phyloP scores from a whole-genome alignment of 306 rosid species.

The Dryas alaskensis region DNA sequence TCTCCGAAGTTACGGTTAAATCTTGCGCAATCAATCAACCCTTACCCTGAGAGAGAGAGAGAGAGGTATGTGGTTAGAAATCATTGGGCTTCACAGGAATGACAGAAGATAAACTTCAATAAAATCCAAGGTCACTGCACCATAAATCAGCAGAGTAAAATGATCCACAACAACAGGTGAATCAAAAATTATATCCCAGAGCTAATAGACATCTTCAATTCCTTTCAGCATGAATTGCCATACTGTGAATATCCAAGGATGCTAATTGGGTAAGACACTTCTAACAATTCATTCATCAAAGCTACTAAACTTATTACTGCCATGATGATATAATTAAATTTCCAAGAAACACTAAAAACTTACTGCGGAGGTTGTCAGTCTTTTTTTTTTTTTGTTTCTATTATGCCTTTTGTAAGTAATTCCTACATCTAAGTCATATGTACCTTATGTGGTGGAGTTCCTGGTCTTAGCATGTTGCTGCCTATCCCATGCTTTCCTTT shows the following conservation, averaged over 20 bases:
- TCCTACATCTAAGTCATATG: background rate
- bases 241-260: background rate
- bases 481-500: conserved; percentile 42
- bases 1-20: background rate
- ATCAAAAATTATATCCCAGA: background rate
- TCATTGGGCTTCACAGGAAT: background rate
- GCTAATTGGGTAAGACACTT: background rate
- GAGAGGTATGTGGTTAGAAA: background rate
- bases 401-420: background rate
- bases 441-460: conserved; percentile 60
- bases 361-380: background rate
- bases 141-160: background rate
- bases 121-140: background rate
- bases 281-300: background rate
- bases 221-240: background rate
- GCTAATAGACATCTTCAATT: background rate
- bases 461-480: conserved; percentile 41
- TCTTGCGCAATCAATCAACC: conserved; percentile 22
- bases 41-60: conserved; percentile 32
- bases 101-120: background rate
- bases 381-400: background rate
- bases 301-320: background rate
- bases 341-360: background rate
- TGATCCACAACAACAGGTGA: no score
- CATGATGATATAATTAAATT: background rate